phyloP scores from a whole-genome alignment of 2,329 filamentous ascomycete species.

The Pseudogymnoascus sp. region DNA sequence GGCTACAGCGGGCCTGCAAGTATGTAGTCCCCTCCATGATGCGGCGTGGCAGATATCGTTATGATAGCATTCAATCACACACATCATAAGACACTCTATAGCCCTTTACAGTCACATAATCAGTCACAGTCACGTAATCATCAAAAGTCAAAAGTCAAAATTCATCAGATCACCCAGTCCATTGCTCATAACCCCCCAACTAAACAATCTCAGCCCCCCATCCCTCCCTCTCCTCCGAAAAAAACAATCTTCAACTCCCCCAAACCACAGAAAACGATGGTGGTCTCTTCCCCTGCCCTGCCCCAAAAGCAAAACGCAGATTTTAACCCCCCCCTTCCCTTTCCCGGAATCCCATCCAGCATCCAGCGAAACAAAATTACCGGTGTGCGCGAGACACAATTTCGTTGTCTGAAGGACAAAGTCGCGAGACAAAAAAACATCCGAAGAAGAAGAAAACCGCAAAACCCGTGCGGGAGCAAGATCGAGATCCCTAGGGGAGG shows the following conservation, averaged over 20 bases:
- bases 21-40: no score
- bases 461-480: not conserved
- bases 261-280: not conserved
- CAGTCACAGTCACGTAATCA: not conserved
- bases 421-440: not conserved
- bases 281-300: not conserved
- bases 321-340: not conserved
- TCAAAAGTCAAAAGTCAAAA: not conserved
- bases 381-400: not conserved
- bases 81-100: not conserved
- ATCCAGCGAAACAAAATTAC: not conserved
- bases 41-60: no score
- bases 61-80: not conserved
- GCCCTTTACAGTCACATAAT: not conserved
- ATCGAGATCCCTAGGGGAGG: not conserved
- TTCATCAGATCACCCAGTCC: slow-evolving; percentile 1
- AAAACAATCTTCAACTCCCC: not conserved
- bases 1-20: no score
- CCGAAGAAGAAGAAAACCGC: not conserved
- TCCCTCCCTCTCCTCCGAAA: not conserved
- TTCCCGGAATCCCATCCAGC: not conserved
- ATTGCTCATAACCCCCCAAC: not conserved
- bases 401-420: not conserved
- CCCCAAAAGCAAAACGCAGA: not conserved
- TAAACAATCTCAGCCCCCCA: not conserved